Conservation (phyloP, 2,329 filamentous ascomycete species). For the Penicillium sp. region DNA sequence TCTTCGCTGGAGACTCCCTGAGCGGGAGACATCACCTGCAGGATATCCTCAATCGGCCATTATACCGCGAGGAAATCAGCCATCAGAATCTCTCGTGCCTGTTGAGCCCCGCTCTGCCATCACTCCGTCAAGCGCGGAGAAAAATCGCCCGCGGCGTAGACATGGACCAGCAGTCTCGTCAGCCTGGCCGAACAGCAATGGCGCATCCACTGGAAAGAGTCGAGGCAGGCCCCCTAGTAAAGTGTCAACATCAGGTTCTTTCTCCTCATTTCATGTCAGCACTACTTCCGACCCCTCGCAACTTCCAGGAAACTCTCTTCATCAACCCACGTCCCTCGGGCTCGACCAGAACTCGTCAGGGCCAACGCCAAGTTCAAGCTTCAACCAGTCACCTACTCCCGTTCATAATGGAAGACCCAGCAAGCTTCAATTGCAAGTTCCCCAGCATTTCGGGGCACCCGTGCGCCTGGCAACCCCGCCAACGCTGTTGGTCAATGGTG, state of each 20-base stretch:
- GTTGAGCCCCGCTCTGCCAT: slow-evolving; percentile 71
- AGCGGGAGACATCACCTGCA: slow-evolving; percentile 64
- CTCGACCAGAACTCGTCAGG: slow-evolving; percentile 43
- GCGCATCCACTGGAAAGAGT: slow-evolving; percentile 68
- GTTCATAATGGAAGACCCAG: slow-evolving; percentile 34
- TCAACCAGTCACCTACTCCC: slow-evolving; percentile 33
- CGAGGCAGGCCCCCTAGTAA: slow-evolving; percentile 80
- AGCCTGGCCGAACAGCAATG: slow-evolving; percentile 75
- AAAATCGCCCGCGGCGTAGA: slow-evolving; percentile 57
- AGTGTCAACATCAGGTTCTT: slow-evolving; percentile 66
- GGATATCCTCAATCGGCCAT: slow-evolving; percentile 80
- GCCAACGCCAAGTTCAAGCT: slow-evolving; percentile 20
- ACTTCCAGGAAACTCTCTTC: slow-evolving; percentile 42
- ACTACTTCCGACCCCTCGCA: slow-evolving; percentile 55
- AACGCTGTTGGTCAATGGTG: slow-evolving; percentile 44
- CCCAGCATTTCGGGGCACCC: slow-evolving; percentile 44
- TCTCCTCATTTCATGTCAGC: slow-evolving; percentile 70
- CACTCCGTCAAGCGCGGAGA: slow-evolving; percentile 59
- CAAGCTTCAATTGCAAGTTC: slow-evolving; percentile 50
- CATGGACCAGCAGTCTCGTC: slow-evolving; percentile 89
- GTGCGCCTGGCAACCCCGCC: slow-evolving; percentile 50
- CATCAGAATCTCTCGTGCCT: slow-evolving; percentile 41
- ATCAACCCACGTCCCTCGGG: slow-evolving; percentile 45
- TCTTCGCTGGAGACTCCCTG: slow-evolving; percentile 54
- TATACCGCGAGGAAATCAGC: slow-evolving; percentile 58